Conservation (phyloP, 306 rosid species). For the Cucumis melo region DNA sequence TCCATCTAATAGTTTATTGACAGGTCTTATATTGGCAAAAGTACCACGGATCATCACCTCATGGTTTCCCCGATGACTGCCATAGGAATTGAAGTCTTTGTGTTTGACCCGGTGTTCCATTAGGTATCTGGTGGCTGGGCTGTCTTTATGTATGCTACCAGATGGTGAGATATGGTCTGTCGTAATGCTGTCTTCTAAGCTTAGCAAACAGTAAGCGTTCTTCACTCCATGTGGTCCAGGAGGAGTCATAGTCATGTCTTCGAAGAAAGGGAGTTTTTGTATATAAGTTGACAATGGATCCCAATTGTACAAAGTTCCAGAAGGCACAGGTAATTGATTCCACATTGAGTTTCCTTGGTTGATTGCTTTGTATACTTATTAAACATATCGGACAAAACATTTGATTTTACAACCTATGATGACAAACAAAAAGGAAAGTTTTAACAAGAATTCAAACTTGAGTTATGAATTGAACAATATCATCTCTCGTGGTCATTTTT, state of each 20-base stretch:
- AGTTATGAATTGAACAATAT: not conserved
- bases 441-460: not conserved
- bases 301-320: constrained; percentile 77
- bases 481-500: not conserved
- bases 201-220: constrained; percentile 77
- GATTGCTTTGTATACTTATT: constrained; percentile 66
- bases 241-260: constrained; percentile 75
- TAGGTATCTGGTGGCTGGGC: constrained; percentile 80
- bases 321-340: constrained; percentile 75
- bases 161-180: constrained; percentile 97
- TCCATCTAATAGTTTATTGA: constrained; percentile 69
- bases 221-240: constrained; percentile 60
- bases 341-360: constrained; percentile 86
- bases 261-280: constrained; percentile 84
- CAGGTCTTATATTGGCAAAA: constrained; percentile 83
- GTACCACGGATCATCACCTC: constrained; percentile 89
- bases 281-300: constrained; percentile 71
- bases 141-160: constrained; percentile 90
- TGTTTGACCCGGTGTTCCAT: constrained; percentile 64
- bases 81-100: constrained; percentile 87
- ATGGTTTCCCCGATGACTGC: constrained; percentile 83
- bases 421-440: constrained; percentile 6
- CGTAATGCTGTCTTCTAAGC: constrained; percentile 80
- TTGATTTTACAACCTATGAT: constrained; percentile 75
- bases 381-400: constrained; percentile 86